Base-by-base conservation (phyloP, 2,329 filamentous ascomycete genomes). In the Curvularia spicifera region DNA sequence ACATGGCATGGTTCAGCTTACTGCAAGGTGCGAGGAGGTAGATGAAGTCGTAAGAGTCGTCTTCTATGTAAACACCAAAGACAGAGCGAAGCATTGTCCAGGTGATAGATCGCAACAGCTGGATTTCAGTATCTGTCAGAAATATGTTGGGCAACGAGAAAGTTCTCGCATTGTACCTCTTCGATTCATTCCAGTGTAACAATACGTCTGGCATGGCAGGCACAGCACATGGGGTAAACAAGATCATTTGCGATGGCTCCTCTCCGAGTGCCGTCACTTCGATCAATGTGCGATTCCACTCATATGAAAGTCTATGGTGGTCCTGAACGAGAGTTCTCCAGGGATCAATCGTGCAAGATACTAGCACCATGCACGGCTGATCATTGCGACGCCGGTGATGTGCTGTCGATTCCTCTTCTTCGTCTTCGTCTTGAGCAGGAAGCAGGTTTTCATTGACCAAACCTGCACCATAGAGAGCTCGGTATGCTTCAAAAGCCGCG, bases 401-500 rank as follows among this genome's bases (percentile, higher is more conserved):
- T n/a, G 58, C 44, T 24, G 42, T 60, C 9, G 66, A 26, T 20
- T 63, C 58, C n/a, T 68, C 57, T 5, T 50, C 47, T 28, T 28
- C 26, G 26, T 28, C 26, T 28, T 73, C 69, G 47, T 63, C 64
- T 54, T 68, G 56, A 83, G 78, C 8, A 77, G 94, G 94, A 40
- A 97, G 80, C 0, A 97, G 77, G 66, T 96, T 83, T 13, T 96
- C 85, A 60, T 91, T 93, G 1, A 98, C 76, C 5, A 97, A 79
- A 0, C 89, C 89, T 26, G 85, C 88, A 7, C 84, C 67, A 70
- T 94, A 87, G 0, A 98, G 80, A 5, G 81, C 81, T 22, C 85
- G 77, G 70, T 93, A 97, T 0, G 93, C 91, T 69, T 91, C 85
- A 60, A 96, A 95, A 0, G 91, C 90, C 0, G 89, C 91, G 74